Conservation (phyloP, 169 alveolate genomes). For the Blepharisma undulans region DNA sequence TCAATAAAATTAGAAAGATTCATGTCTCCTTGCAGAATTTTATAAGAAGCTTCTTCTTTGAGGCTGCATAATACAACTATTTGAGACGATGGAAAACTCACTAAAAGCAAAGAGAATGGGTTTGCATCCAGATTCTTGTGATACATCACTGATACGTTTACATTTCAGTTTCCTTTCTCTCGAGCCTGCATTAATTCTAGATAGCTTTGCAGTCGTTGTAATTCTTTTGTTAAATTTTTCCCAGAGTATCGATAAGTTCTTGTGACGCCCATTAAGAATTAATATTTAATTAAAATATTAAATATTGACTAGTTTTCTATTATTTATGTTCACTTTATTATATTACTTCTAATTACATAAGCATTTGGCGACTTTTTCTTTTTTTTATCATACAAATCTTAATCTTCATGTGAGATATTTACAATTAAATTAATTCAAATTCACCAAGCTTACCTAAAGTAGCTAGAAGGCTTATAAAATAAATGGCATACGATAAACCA, state of each 20-base stretch:
- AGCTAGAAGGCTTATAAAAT: background rate
- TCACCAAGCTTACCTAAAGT: background rate
- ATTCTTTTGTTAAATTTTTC: background rate
- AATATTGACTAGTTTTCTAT: background rate
- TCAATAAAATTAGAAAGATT: background rate
- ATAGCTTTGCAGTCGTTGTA: background rate
- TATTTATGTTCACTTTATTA: background rate
- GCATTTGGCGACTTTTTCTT: no score
- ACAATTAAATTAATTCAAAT: background rate
- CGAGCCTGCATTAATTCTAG: background rate
- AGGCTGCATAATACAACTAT: background rate
- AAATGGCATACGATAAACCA: constrained; percentile 33
- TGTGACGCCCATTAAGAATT: background rate
- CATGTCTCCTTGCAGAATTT: background rate
- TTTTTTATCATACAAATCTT: background rate
- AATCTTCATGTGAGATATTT: no score
- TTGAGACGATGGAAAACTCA: background rate
- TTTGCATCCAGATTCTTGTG: background rate
- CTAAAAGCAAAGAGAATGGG: background rate
- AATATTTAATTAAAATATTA: no score
- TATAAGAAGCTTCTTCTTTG: background rate
- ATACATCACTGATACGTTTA: background rate
- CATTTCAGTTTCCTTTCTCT: background rate
- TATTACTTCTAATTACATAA: background rate
- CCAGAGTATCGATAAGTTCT: background rate